These are phyloP conservation scores for Batrachochytrium dendrobatidis DNA, from an alignment of 371 early-diverging fungal genomes.

Conservation along the genomic window DNA sequence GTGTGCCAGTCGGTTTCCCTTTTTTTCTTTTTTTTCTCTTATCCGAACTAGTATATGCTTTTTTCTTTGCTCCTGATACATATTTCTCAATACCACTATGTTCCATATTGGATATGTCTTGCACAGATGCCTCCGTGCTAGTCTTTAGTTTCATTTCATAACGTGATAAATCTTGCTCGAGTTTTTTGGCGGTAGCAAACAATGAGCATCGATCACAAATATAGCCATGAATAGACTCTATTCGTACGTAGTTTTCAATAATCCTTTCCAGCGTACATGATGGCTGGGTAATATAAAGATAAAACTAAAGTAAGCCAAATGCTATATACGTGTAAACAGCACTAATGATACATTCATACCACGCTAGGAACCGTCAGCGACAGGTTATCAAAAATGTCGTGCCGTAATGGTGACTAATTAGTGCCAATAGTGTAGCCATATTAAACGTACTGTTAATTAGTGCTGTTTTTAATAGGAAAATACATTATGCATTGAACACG, in stretches of 20 bases:
- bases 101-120: too few species aligned
- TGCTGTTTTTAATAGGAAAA: background rate
- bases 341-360: conserved; percentile 6
- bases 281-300: background rate
- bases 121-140: too few species aligned
- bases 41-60: too few species aligned
- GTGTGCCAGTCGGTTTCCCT: too few species aligned
- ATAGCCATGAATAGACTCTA: conserved; percentile 33
- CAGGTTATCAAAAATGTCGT: conserved; percentile 30
- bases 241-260: conserved; percentile 21
- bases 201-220: conserved; percentile 36
- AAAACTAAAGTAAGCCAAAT: background rate
- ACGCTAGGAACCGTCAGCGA: conserved; percentile 29
- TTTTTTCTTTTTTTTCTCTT: too few species aligned
- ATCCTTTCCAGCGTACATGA: conserved; percentile 21
- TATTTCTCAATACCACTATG: too few species aligned
- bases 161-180: conserved; percentile 13
- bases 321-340: background rate
- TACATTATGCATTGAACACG: background rate
- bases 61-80: too few species aligned
- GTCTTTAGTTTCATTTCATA: conserved; percentile 7
- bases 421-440: background rate
- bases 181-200: conserved; percentile 18
- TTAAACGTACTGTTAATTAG: background rate
- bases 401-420: conserved; percentile 20